Base-by-base conservation (phyloP, 2,329 filamentous ascomycete species). In the Fulvia fulva region DNA sequence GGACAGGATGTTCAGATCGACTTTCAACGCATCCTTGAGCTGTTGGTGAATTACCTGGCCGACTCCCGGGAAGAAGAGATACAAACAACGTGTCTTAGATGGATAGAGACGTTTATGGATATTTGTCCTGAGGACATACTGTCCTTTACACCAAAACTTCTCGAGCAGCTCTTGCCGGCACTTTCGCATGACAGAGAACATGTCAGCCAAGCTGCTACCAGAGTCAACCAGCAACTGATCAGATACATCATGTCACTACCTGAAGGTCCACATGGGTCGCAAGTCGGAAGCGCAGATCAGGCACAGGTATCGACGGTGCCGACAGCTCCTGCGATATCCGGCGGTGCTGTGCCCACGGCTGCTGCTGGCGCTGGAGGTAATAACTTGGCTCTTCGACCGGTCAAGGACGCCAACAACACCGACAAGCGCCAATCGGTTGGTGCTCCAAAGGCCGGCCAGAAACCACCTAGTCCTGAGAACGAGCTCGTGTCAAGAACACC, bases 111-210 rank as follows among this genome's bases (percentile, higher is more conserved):
- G 59, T 97, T 99, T 72, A 88, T 99, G 66, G 92, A 97, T 63
- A 97, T 99, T 47, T 97, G 92, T 67, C 93, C 94, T 0, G 94
- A 97, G 71, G 94, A 99, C 69, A 95, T 99, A 3, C 81, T 99
- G 44, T 89, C 90, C 3, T 97, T 97, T 73, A 94, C 96, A 0
- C 95, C 95, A 22, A 90, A 91, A 66, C 87, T 99, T 28, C 78
- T 99, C 45, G 91, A 91, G 1, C 90, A 97, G 69, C 88, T 99
- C 56, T 82, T 99, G 26, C 95, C 94, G 16, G 91, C 92, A 26
- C 91, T 99, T 83, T 93, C 93, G 5, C 96, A 92, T 69, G 90
- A 88, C 53, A 89, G 94, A 12, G 92, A 97, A 64, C 86, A 87
- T 45, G 95, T 97, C 61, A 88, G 92, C 50, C 86, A 91, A 70